phyloP scores from a whole-genome alignment of 1,284 basidiomycete species.

The Ganoderma boninense region DNA sequence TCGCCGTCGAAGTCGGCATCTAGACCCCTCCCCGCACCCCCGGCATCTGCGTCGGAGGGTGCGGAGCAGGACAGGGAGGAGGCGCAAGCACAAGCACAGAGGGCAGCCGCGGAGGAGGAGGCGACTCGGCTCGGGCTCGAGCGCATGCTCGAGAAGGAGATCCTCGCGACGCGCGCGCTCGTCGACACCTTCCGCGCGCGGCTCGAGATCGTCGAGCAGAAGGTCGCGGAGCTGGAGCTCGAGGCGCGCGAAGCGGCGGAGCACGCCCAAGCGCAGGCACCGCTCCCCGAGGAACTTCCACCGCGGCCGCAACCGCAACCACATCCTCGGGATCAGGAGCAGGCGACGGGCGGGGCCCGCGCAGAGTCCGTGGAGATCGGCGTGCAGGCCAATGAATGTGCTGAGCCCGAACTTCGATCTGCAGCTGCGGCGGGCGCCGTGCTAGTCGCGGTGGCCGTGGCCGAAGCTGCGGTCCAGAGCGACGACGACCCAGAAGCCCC shows the following conservation, averaged over 20 bases:
- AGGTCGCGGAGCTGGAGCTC: constrained; percentile 35
- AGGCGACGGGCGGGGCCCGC: not conserved
- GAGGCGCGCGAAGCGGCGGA: constrained; percentile 26
- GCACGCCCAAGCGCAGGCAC: constrained; percentile 9
- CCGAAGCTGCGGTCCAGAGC: constrained; percentile 25
- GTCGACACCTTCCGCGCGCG: constrained; percentile 39
- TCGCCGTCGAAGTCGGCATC: constrained; percentile 5
- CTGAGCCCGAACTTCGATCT: not conserved
- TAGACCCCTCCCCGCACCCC: constrained; percentile 13
- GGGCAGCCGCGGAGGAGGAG: constrained; percentile 12
- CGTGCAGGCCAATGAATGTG: constrained; percentile 21
- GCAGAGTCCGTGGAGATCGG: constrained; percentile 24
- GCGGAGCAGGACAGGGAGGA: not conserved
- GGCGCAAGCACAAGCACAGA: constrained; percentile 1
- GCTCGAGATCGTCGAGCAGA: constrained; percentile 39
- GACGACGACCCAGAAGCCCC: not conserved
- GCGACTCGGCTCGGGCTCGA: constrained; percentile 12
- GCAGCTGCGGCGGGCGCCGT: too few species aligned
- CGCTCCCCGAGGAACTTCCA: not conserved
- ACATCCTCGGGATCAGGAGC: not conserved
- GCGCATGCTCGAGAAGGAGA: constrained; percentile 32
- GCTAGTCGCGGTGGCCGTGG: not conserved
- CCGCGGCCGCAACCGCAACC: not conserved
- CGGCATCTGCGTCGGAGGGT: not conserved
- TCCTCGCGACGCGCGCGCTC: constrained; percentile 39